Evolutionary conservation across 805 yeast genomes (phyloP).

Genomic region (Teunomyces kruisii): DNA sequence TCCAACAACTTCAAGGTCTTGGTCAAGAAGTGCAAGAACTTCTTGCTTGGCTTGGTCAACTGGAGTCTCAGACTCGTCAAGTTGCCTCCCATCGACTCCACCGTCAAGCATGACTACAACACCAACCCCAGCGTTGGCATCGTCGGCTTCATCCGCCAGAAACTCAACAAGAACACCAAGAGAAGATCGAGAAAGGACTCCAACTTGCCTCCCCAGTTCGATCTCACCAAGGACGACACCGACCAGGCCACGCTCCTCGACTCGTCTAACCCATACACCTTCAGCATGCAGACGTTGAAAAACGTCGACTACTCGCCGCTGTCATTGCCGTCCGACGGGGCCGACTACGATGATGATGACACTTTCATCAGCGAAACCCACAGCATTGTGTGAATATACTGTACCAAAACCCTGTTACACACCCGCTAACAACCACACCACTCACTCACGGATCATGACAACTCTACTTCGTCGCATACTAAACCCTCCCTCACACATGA

Average conservation of each 20-base stretch:
- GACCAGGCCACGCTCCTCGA: neutral
- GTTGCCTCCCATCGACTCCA: neutral
- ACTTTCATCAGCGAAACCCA: neutral
- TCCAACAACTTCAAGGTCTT: slow-evolving; percentile 28
- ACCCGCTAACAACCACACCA: too few species aligned
- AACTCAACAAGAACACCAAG: slow-evolving; percentile 19
- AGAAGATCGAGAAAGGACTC: slow-evolving; percentile 55
- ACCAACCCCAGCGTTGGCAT: slow-evolving; percentile 1
- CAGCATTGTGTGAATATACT: slow-evolving; percentile 4
- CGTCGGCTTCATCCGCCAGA: slow-evolving; percentile 8
- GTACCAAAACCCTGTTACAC: too few species aligned
- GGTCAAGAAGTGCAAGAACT: slow-evolving; percentile 9
- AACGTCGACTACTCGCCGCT: neutral
- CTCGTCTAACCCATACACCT: neutral
- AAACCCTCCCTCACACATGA: neutral
- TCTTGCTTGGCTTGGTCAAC: neutral
- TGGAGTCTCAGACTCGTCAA: neutral
- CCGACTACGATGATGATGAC: neutral
- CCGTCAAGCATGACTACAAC: neutral
- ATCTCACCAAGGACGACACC: slow-evolving; percentile 13
- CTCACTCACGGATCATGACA: neutral
- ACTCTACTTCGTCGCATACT: neutral
- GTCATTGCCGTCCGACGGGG: neutral
- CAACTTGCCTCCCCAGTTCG: slow-evolving; percentile 45
- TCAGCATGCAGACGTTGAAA: slow-evolving; percentile 1